Evolutionary conservation across 768 basidiomycete genomes (phyloP).

Genomic region (Calocybe indica): DNA sequence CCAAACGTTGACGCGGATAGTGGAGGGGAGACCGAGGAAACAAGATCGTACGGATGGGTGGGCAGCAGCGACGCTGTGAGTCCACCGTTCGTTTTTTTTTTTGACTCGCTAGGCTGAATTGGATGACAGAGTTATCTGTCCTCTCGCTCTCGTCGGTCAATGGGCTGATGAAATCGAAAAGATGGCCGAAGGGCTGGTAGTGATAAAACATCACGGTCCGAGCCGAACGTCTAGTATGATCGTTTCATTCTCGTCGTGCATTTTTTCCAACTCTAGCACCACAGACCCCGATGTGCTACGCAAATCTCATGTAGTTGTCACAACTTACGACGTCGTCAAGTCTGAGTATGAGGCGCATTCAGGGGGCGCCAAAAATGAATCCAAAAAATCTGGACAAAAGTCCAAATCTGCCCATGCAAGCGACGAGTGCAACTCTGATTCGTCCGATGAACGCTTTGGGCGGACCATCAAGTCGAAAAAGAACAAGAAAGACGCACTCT

Average conservation of each 20-base stretch:
- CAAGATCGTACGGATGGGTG: slow-evolving; percentile 70
- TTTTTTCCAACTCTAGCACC: not conserved
- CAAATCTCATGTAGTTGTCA: slow-evolving; percentile 69
- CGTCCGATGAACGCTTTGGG: slow-evolving; percentile 39
- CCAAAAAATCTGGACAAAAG: slow-evolving; percentile 32
- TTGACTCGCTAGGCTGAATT: slow-evolving; percentile 1
- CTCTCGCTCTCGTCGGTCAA: slow-evolving; percentile 82
- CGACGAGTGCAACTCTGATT: slow-evolving; percentile 28
- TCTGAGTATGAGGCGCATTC: slow-evolving; percentile 64
- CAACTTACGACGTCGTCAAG: slow-evolving; percentile 80
- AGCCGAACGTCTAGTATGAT: slow-evolving; percentile 59
- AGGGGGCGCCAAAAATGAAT: slow-evolving; percentile 49
- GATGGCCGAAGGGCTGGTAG: slow-evolving; percentile 59
- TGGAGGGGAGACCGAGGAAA: slow-evolving; percentile 70
- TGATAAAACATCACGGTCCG: slow-evolving; percentile 81
- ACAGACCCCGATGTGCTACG: slow-evolving; percentile 51
- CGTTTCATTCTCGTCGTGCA: not conserved
- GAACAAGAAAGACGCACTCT: slow-evolving; percentile 57
- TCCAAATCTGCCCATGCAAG: slow-evolving; percentile 28
- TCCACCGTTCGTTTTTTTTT: slow-evolving; percentile 3
- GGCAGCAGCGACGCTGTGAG: slow-evolving; percentile 66
- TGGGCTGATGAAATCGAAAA: slow-evolving; percentile 85
- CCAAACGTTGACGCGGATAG: slow-evolving; percentile 82
- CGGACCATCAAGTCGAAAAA: slow-evolving; percentile 39
- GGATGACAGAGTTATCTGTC: slow-evolving; percentile 69